Percentiles rank a stretch among this genome's conserved stretches.
Conservation (phyloP, 345 rosid species). For the Eucalyptus lansdowneana region DNA sequence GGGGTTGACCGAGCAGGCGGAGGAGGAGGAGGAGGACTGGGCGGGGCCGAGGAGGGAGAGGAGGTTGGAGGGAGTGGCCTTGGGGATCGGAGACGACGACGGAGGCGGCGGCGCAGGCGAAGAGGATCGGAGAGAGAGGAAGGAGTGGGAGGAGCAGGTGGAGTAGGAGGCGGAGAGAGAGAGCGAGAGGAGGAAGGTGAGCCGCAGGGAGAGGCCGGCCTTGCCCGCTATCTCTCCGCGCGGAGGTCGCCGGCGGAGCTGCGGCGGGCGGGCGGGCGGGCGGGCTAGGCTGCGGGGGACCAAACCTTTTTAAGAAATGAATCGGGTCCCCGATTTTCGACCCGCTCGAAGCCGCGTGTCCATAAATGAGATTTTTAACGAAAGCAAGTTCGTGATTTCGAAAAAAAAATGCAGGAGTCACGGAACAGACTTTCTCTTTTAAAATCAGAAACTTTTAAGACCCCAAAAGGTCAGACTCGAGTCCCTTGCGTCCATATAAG, state of each 20-base stretch:
- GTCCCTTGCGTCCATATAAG: neutral
- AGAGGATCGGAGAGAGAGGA: constrained; percentile 1
- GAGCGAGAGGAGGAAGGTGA: constrained; percentile 41
- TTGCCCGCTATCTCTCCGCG: neutral
- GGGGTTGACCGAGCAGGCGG: constrained; percentile 40
- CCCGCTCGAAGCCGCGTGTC: neutral
- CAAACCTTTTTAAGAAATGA: neutral
- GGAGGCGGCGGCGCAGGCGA: neutral
- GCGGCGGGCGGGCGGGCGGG: neutral
- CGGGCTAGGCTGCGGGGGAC: neutral
- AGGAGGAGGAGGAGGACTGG: neutral
- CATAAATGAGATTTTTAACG: neutral
- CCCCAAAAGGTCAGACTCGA: neutral
- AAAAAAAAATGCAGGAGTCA: neutral
- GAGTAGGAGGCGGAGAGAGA: constrained; percentile 32
- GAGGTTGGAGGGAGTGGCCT: constrained; percentile 64
- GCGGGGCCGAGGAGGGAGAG: constrained; percentile 58
- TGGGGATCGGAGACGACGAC: constrained; percentile 13
- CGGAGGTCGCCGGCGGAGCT: neutral
- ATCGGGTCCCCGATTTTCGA: neutral
- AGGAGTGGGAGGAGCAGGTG: constrained; percentile 7
- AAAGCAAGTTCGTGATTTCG: neutral
- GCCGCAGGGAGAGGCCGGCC: constrained; percentile 7
- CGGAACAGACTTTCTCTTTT: neutral
- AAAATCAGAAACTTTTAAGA: neutral